Base-by-base conservation (phyloP, 495 filamentous ascomycete species). In the Penicillium argentinense region DNA sequence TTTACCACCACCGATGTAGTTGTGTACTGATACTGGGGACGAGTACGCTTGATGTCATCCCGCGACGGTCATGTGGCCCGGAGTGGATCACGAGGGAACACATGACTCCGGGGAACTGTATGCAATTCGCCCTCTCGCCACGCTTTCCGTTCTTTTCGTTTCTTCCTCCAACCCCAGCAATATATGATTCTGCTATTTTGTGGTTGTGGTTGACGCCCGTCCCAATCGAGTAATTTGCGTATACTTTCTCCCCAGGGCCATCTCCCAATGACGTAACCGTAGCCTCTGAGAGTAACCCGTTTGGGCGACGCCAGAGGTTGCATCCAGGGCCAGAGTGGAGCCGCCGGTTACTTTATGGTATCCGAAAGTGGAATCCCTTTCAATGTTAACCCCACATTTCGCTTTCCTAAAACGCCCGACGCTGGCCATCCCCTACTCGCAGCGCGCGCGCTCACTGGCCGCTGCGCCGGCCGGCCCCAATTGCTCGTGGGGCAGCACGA, bases 341-440 rank as follows among this genome's bases (percentile, higher is more conserved):
- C n/a, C n/a, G n/a, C n/a, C n/a, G n/a, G n/a, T n/a, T n/a, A n/a
- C n/a, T n/a, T n/a, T n/a, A n/a, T n/a, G n/a, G n/a, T n/a, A n/a
- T n/a, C 33, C 37, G 30, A 26, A 40, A 34, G 53, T 55, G 47
- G 47, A 55, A 27, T 9, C 46, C 22, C 14, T 18, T 8, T 14
- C 25, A 27, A 21, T 27, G 43, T 18, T 32, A 21, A 32, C 39
- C 39, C 49, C 42, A 42, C 42, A 51, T 39, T 34, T 57, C 47
- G 13, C 22, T 9, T 27, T 51, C 58, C 58, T 62, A 62, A 59
- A 62, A 42, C 51, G 51, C 58, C 58, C 58, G 58, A 62, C 39
- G 36, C 30, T 25, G 32, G 40, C 26, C 27, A 45, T 44, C 47
- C 34, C 26, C 50, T 45, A 23, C 41, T 46, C 42, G 26, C 42